A percentile compares a stretch with the other conserved stretches of the same genome.
phyloP scores from a whole-genome alignment of 768 basidiomycete genomes.

The Trametes cinnabarina region DNA sequence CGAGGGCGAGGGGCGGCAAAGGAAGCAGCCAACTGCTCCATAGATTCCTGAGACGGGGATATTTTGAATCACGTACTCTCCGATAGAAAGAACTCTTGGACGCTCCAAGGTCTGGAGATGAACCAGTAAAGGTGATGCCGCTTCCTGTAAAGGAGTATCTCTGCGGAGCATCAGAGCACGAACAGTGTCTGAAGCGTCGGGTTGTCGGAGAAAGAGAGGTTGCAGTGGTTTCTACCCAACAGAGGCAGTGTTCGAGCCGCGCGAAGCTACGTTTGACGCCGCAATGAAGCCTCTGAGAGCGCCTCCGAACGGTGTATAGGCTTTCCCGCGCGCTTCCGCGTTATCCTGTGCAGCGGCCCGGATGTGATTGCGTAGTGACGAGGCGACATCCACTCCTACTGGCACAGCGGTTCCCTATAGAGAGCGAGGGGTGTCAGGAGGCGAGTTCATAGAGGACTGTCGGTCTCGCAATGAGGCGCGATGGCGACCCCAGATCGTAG shows the following conservation, averaged over 20 bases:
- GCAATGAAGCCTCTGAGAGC: neutral
- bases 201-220: neutral
- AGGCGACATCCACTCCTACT: neutral
- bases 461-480: neutral
- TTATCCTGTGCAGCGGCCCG: neutral
- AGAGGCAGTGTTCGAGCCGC: neutral
- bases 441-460: neutral
- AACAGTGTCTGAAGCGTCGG: neutral
- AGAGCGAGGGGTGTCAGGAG: neutral
- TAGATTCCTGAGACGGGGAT: neutral
- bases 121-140: neutral
- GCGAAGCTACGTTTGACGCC: neutral
- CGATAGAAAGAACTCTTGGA: neutral
- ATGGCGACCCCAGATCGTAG: constrained; percentile 1
- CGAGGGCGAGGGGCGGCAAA: neutral
- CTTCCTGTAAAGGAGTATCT: neutral
- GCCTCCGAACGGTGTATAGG: too few species aligned
- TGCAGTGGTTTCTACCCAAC: neutral
- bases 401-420: neutral
- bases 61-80: neutral
- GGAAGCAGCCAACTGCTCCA: neutral
- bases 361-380: neutral
- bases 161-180: neutral
- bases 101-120: neutral
- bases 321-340: neutral